phyloP scores from a whole-genome alignment of 2,329 filamentous ascomycete species.

The Cladophialophora immunda region DNA sequence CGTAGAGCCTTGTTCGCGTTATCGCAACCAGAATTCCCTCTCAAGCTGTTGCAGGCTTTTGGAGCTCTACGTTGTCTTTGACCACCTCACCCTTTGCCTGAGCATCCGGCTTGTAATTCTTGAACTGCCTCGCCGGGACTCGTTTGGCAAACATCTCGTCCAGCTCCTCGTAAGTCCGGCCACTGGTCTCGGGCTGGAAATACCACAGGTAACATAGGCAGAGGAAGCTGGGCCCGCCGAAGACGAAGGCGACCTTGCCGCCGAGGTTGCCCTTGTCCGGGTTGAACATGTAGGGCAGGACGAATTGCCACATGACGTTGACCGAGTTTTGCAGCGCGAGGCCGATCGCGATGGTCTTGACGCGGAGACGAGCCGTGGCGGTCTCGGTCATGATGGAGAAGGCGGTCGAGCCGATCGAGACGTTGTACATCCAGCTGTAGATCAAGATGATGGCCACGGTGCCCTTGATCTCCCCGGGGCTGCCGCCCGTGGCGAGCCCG shows the following conservation, averaged over 20 bases:
- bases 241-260: constrained; percentile 53
- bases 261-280: constrained; percentile 49
- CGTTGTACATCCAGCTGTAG: constrained; percentile 52
- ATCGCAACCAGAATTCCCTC: too few species aligned
- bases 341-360: constrained; percentile 45
- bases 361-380: constrained; percentile 49
- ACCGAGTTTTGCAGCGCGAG: constrained; percentile 9
- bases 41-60: not conserved
- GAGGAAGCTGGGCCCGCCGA: constrained; percentile 46
- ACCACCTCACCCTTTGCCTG: constrained; percentile 1
- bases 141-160: constrained; percentile 42
- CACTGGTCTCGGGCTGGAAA: constrained; percentile 46
- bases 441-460: constrained; percentile 49
- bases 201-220: constrained; percentile 41
- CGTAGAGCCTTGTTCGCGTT: too few species aligned
- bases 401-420: constrained; percentile 52
- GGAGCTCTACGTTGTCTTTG: not conserved
- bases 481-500: constrained; percentile 44
- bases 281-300: constrained; percentile 50
- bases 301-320: constrained; percentile 48
- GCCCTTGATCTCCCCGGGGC: constrained; percentile 19
- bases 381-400: constrained; percentile 51
- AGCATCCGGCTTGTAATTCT: constrained; percentile 35
- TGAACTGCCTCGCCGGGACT: constrained; percentile 37
- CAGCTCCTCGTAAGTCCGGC: constrained; percentile 44